Evolutionary conservation across 352 stramenopile species (phyloP).

Genomic region (Globisporangium yorkense): DNA sequence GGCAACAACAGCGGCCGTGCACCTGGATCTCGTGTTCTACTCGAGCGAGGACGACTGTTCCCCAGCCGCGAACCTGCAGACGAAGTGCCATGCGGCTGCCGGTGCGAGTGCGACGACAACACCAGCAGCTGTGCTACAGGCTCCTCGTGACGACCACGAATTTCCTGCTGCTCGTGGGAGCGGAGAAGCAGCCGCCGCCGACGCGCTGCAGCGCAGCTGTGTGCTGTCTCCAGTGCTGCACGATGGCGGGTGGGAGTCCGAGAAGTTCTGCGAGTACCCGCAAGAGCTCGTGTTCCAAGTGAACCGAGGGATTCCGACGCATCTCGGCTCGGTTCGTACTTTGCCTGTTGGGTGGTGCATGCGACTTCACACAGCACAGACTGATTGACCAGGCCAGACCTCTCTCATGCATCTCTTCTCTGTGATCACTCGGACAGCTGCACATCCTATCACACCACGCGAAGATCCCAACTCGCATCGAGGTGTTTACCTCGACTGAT

Average conservation of each 20-base stretch:
- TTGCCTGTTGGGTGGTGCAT: background rate
- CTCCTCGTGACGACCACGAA: background rate
- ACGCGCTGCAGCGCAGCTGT: background rate
- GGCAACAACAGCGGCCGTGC: background rate
- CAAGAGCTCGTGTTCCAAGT: conserved; percentile 51
- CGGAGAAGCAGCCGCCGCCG: background rate
- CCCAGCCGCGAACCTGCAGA: conserved; percentile 15
- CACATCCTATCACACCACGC: conserved; percentile 30
- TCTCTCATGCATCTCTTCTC: background rate
- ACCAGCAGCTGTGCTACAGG: background rate
- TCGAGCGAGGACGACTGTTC: conserved; percentile 30
- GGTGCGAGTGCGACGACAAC: background rate
- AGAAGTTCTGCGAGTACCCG: conserved; percentile 60
- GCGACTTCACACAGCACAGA: conserved; percentile 1
- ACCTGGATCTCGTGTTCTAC: conserved; percentile 27
- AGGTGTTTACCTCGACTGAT: conserved; percentile 29
- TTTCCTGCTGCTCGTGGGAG: no score
- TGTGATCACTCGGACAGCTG: conserved; percentile 6
- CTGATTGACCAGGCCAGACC: background rate
- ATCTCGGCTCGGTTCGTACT: conserved; percentile 13
- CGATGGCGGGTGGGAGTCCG: conserved; percentile 28
- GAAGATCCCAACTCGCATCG: conserved; percentile 41
- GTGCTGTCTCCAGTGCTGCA: background rate
- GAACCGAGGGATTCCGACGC: conserved; percentile 18
- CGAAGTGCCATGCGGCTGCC: background rate